Conservation (phyloP, 2,329 filamentous ascomycete genomes). For the Tympanopsis confertula region DNA sequence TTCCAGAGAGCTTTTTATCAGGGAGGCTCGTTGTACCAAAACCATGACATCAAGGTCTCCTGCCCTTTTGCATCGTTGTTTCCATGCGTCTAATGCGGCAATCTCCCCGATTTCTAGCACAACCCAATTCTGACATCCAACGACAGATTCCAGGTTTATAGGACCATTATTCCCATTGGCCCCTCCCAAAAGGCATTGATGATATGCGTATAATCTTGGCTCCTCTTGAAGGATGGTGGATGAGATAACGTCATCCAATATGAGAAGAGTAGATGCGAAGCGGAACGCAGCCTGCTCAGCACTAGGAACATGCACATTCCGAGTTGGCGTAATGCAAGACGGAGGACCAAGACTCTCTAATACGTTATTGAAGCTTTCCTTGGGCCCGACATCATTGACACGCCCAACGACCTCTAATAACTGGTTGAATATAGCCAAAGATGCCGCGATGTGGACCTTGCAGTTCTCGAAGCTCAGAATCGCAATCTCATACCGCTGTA, state of each 20-base stretch:
- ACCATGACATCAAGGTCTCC: conserved; percentile 31
- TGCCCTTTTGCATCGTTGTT: conserved; percentile 28
- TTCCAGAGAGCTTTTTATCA: too few relatives aligned
- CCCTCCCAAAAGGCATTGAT: conserved; percentile 9
- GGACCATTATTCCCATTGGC: conserved; percentile 3
- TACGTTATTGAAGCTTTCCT: conserved; percentile 6
- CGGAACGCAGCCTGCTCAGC: conserved; percentile 21
- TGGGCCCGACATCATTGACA: too few relatives aligned
- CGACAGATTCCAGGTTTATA: conserved; percentile 31
- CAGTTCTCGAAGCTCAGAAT: conserved; percentile 19
- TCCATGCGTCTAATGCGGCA: conserved; percentile 40
- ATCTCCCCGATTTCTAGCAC: conserved; percentile 41
- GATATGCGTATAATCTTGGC: conserved; percentile 14
- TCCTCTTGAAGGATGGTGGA: conserved; percentile 16
- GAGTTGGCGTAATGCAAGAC: conserved; percentile 6
- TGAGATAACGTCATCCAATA: conserved; percentile 21
- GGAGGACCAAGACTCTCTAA: conserved; percentile 7
- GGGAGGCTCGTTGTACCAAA: conserved; percentile 31
- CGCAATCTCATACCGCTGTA: conserved; percentile 18
- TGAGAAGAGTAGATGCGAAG: conserved; percentile 18
- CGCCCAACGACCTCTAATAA: conserved; percentile 7
- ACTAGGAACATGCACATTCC: conserved; percentile 12
- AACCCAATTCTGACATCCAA: conserved; percentile 46
- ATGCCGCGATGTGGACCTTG: conserved; percentile 17
- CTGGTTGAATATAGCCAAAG: conserved; percentile 16